These are phyloP conservation scores for Aspergillus novofumigatus DNA, from an alignment of 2,329 filamentous ascomycete species.

Conservation along the genomic window DNA sequence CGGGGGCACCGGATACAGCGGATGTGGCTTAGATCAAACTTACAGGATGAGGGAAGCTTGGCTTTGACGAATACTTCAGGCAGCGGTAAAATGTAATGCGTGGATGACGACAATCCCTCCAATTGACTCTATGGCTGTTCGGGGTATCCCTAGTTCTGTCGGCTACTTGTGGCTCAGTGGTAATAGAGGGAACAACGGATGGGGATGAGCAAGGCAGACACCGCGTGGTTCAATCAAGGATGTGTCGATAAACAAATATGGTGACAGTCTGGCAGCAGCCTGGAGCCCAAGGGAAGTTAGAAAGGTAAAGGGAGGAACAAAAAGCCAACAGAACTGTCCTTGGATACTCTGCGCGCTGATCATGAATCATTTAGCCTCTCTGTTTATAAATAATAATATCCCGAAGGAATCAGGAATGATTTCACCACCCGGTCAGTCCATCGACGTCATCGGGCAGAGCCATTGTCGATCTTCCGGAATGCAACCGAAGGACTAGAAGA, in stretches of 20 bases:
- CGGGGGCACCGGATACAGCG: constrained; percentile 5
- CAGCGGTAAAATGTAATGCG: not conserved
- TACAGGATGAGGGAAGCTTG: not conserved
- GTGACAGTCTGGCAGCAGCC: not conserved
- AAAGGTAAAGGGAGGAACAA: not conserved
- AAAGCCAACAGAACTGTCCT: not conserved
- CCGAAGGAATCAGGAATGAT: constrained; percentile 2
- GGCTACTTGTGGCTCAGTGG: not conserved
- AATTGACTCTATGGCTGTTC: not conserved
- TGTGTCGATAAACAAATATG: not conserved
- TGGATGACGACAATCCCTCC: not conserved
- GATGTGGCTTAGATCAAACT: constrained; percentile 7
- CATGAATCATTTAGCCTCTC: not conserved
- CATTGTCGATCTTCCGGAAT: not conserved
- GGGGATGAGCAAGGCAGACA: not conserved
- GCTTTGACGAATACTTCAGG: not conserved
- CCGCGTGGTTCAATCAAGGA: too few relatives aligned
- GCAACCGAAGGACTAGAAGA: not conserved
- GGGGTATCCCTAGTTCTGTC: not conserved
- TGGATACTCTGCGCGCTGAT: not conserved
- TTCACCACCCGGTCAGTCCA: constrained; percentile 1
- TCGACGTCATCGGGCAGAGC: constrained; percentile 2
- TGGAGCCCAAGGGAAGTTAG: not conserved
- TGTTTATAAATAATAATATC: not conserved
- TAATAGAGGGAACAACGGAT: not conserved